Percentiles rank a stretch among this genome's conserved stretches.
phyloP scores from a whole-genome alignment of 306 rosid genomes.

The Vicia sativa region DNA sequence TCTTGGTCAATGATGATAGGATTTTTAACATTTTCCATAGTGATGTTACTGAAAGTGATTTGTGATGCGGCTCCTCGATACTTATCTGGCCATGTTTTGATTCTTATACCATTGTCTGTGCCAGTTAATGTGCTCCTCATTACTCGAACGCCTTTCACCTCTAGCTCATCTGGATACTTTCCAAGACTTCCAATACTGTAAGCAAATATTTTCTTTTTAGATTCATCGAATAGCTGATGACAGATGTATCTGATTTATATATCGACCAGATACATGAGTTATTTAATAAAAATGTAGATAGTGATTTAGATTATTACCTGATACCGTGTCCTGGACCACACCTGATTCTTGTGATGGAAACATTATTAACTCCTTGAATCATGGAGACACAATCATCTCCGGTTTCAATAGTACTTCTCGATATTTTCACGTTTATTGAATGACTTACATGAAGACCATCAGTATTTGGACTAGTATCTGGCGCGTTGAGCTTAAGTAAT shows the following conservation, averaged over 20 bases:
- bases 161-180: conserved; percentile 38
- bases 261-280: not conserved
- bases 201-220: too few species aligned
- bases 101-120: conserved; percentile 50
- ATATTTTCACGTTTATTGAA: conserved; percentile 34
- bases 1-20: conserved; percentile 59
- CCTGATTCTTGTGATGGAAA: conserved; percentile 22
- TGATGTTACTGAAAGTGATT: conserved; percentile 27
- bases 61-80: conserved; percentile 34
- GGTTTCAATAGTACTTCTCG: conserved; percentile 32
- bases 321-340: conserved; percentile 58
- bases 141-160: conserved; percentile 35
- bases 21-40: conserved; percentile 44
- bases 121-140: conserved; percentile 24
- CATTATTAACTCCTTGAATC: conserved; percentile 38
- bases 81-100: conserved; percentile 49
- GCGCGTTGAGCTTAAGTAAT: conserved; percentile 33
- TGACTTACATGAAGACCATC: conserved; percentile 53
- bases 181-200: conserved; percentile 53
- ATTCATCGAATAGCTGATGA: too few species aligned
- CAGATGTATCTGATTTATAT: too few species aligned
- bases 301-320: conserved; percentile 43
- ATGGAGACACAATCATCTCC: conserved; percentile 55
- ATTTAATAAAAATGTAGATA: not conserved
- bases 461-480: conserved; percentile 46